Evolutionary conservation across 2,329 filamentous ascomycete species (phyloP).

Genomic region (Colletotrichum phormii): DNA sequence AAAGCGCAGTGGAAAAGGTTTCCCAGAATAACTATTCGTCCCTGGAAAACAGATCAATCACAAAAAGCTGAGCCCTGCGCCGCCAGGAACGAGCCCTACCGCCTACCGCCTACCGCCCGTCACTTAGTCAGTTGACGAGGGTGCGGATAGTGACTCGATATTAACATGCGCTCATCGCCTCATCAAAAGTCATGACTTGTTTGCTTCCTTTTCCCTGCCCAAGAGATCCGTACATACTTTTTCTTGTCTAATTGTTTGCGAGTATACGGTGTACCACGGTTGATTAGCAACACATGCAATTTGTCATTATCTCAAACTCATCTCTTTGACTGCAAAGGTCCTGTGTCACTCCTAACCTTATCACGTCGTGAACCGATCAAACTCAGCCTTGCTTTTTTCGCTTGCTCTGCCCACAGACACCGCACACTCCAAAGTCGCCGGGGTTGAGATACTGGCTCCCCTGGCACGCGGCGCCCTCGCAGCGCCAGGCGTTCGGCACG

Average conservation of each 20-base stretch:
- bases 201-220: background rate
- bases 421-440: constrained; percentile 76
- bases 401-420: constrained; percentile 69
- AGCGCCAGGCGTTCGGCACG: constrained; percentile 72
- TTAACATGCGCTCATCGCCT: constrained; percentile 18
- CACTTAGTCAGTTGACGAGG: constrained; percentile 14
- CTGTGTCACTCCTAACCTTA: constrained; percentile 12
- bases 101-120: background rate
- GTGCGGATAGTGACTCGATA: constrained; percentile 11
- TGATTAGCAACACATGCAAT: background rate
- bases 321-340: background rate
- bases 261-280: background rate
- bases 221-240: background rate
- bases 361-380: background rate
- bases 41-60: background rate
- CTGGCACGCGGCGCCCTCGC: constrained; percentile 65
- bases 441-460: constrained; percentile 73
- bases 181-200: background rate
- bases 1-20: background rate
- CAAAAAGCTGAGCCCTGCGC: background rate
- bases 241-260: background rate
- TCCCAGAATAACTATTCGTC: constrained; percentile 14
- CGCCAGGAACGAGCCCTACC: constrained; percentile 21
- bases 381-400: constrained; percentile 26
- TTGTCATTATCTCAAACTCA: background rate